phyloP scores from a whole-genome alignment of 169 alveolate genomes.

The Plasmodium vivax region DNA sequence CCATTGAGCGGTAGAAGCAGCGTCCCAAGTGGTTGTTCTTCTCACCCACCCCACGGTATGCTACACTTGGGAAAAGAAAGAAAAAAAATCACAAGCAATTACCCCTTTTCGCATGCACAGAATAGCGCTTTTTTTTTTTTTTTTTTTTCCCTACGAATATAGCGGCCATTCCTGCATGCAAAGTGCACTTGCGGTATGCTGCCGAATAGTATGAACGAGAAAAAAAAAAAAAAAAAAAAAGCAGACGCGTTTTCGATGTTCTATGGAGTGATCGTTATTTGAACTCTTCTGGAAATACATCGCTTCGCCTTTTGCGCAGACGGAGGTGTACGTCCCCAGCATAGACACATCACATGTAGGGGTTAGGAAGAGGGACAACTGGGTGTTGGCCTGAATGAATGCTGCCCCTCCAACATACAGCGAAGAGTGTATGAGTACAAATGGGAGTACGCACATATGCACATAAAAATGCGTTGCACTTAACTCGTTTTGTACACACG shows the following conservation, averaged over 20 bases:
- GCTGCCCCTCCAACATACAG: constrained; percentile 5
- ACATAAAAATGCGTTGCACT: not conserved
- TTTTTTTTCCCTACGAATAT: not conserved
- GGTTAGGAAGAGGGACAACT: not conserved
- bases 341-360: not conserved
- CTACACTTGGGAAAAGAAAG: not conserved
- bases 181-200: constrained; percentile 21
- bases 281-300: not conserved
- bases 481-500: not conserved
- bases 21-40: not conserved
- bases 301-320: not conserved
- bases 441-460: not conserved
- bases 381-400: not conserved
- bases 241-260: not conserved
- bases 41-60: not conserved
- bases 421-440: not conserved
- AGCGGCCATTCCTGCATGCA: constrained; percentile 11
- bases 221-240: not conserved
- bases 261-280: not conserved
- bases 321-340: not conserved
- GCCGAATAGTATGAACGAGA: not conserved
- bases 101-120: not conserved
- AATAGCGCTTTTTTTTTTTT: not conserved
- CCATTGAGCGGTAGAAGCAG: not conserved
- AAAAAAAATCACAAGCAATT: not conserved